Conservation (phyloP, 164 flowering plant genomes). For the Umbellularia californica region DNA sequence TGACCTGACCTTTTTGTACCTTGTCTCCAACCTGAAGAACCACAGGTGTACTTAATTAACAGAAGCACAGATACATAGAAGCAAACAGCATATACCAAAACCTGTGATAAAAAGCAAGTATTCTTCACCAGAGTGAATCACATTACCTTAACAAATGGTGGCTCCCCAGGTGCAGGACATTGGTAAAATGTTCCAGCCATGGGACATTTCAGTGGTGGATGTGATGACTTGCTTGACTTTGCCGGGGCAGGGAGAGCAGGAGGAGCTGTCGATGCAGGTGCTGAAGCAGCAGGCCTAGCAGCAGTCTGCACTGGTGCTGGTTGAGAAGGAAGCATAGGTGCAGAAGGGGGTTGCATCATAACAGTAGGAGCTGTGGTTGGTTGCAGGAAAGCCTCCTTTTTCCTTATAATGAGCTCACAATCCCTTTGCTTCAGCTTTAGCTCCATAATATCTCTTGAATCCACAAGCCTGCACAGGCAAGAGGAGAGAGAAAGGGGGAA, state of each 20-base stretch:
- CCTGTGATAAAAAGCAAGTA: too few species aligned
- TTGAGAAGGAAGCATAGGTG: slow-evolving; percentile 32
- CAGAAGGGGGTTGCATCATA: slow-evolving; percentile 24
- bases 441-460: slow-evolving; percentile 67
- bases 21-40: slow-evolving; percentile 65
- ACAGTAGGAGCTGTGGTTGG: slow-evolving; percentile 28
- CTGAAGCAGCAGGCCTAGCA: slow-evolving; percentile 23
- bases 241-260: slow-evolving; percentile 37
- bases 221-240: slow-evolving; percentile 37
- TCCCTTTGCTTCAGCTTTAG: slow-evolving; percentile 58
- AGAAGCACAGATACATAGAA: neutral
- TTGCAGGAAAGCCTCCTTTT: slow-evolving; percentile 59
- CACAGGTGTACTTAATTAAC: slow-evolving; percentile 1
- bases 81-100: too few species aligned
- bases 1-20: slow-evolving; percentile 68
- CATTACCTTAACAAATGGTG: slow-evolving; percentile 68
- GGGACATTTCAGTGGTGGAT: slow-evolving; percentile 62
- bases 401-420: slow-evolving; percentile 58
- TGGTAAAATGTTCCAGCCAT: slow-evolving; percentile 82
- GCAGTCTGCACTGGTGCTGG: slow-evolving; percentile 26
- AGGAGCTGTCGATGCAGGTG: slow-evolving; percentile 25
- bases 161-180: slow-evolving; percentile 65
- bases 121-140: neutral
- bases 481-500: neutral
- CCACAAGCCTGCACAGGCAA: slow-evolving; percentile 52